phyloP scores from a whole-genome alignment of 75 land plant genomes.

The Selaginella tamariscina region DNA sequence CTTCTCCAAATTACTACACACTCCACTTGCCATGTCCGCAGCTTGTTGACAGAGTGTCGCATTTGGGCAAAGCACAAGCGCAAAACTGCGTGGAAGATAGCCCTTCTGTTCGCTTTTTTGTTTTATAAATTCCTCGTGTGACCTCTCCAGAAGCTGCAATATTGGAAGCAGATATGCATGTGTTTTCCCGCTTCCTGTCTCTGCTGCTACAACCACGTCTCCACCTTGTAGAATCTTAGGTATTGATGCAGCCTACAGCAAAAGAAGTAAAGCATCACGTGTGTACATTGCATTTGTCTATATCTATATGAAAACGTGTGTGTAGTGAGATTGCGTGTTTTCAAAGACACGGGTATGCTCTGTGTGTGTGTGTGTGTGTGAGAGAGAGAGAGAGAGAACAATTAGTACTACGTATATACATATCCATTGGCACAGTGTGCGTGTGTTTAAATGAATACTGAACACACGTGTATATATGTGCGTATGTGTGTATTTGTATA shows the following conservation, averaged over 20 bases:
- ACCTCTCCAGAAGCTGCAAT: slow-evolving; percentile 35
- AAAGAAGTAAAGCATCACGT: background rate
- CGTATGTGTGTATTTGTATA: background rate
- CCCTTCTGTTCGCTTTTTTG: slow-evolving; percentile 5
- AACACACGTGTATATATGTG: background rate
- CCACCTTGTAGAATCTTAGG: slow-evolving; percentile 58
- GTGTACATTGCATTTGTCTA: too few species aligned
- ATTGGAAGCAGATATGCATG: slow-evolving; percentile 78
- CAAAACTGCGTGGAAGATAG: slow-evolving; percentile 16
- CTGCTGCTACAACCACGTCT: slow-evolving; percentile 87
- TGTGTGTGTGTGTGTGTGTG: background rate
- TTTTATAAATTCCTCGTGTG: background rate
- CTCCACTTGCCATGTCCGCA: slow-evolving; percentile 60
- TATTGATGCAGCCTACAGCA: slow-evolving; percentile 54
- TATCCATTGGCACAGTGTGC: background rate
- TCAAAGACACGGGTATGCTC: too few species aligned
- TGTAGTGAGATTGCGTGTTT: background rate
- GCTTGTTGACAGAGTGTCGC: slow-evolving; percentile 89
- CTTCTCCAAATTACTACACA: slow-evolving; percentile 32
- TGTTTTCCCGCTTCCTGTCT: slow-evolving; percentile 99
- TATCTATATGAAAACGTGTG: background rate
- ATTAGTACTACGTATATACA: background rate
- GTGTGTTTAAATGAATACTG: background rate
- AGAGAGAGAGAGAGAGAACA: background rate
- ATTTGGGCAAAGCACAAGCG: slow-evolving; percentile 82